These are phyloP conservation scores for apple (Malus domestica) DNA, from an alignment of 306 rosid genomes.

Conservation along the genomic window DNA sequence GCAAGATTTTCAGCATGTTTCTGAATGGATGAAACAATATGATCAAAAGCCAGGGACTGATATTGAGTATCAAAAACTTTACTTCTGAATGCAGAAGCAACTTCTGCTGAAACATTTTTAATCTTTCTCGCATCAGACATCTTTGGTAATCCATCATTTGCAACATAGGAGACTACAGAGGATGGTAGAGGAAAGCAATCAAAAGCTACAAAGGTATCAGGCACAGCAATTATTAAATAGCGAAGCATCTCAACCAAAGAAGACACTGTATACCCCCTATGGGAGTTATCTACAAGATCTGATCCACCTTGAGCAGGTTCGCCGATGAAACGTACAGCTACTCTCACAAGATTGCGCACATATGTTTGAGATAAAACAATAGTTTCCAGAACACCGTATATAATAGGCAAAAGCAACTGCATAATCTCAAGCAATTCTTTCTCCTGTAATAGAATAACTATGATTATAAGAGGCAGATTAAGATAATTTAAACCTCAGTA, in stretches of 20 bases:
- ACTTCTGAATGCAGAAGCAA: slow-evolving; percentile 37
- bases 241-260: slow-evolving; percentile 86
- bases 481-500: background rate
- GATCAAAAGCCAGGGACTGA: slow-evolving; percentile 63
- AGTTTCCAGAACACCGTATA: slow-evolving; percentile 81
- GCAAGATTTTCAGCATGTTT: slow-evolving; percentile 58
- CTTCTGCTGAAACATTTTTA: slow-evolving; percentile 49
- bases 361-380: slow-evolving; percentile 76
- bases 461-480: slow-evolving; percentile 4
- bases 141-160: slow-evolving; percentile 64
- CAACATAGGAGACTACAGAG: slow-evolving; percentile 52
- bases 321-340: slow-evolving; percentile 60
- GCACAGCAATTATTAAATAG: slow-evolving; percentile 68
- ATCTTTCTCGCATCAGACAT: slow-evolving; percentile 46
- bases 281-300: slow-evolving; percentile 86
- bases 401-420: slow-evolving; percentile 81
- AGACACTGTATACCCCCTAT: slow-evolving; percentile 75
- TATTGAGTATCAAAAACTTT: slow-evolving; percentile 64
- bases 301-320: slow-evolving; percentile 94
- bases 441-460: slow-evolving; percentile 50
- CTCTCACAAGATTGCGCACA: slow-evolving; percentile 74
- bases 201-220: slow-evolving; percentile 87
- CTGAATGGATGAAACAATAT: slow-evolving; percentile 65
- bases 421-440: slow-evolving; percentile 70
- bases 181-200: slow-evolving; percentile 93